Base-by-base conservation (phyloP, 1,284 basidiomycete genomes). In the Cystobasidium slooffiae region DNA sequence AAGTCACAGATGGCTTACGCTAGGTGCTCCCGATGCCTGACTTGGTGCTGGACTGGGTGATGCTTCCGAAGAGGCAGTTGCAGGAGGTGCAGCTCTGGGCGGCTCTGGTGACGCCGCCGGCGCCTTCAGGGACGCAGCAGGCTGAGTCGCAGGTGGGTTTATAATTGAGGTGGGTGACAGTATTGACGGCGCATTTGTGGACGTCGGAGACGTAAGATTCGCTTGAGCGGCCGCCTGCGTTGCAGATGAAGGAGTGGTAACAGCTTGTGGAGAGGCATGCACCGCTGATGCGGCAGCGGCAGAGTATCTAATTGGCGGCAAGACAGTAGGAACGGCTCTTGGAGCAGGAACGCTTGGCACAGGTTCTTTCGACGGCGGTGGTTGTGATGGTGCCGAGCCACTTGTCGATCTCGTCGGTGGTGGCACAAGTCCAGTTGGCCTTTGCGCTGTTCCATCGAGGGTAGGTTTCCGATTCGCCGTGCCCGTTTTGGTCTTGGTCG, bases 211-310 rank as follows among this genome's bases (percentile, higher is more conserved):
- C 52, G 67, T 68, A 55, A 73, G 14, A 18, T 72, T 55, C 8
- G 76, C 22, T 18, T 67, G 24, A 14, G 66, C 43, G 10, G 65
- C 61, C 43, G 59, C 56, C 39, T 62, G 41, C 52, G 73, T 20
- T 8, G 65, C 64, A n/a, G 49, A 31, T 46, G 18, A 47, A 18
- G 77, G 76, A 8, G 80, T 77, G 68, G 49, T 31, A 69, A 66
- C 62, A 73, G 77, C 52, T 74, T 76, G 24, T 73, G 77, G 31
- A 56, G 52, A 39, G 16, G 72, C 51, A 46, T 74, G 82, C 16
- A 91, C 90, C 3, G 91, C 92, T 0, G 93, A 93, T 0, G 93
- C 94, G 1, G 94, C 94, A 0, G 93, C 94, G 8, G 93, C 89
- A 44, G 95, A 92, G 80, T 97, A 97, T 64, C 91, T 87, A 80